Base-by-base conservation (phyloP, 78 protist genomes). In the Emiliania huxleyi region DNA sequence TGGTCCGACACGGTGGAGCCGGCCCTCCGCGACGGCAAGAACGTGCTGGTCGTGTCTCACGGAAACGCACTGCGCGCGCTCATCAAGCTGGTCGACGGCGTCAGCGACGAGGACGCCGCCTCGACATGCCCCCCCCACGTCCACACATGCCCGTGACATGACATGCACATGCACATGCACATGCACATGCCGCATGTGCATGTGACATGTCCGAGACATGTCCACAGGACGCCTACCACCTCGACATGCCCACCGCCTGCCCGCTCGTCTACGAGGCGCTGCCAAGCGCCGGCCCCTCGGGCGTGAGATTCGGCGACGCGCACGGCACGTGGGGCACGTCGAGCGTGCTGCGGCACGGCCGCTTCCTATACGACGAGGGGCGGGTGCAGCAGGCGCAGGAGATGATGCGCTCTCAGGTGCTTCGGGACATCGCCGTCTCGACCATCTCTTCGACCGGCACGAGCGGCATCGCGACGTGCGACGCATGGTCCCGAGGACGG, bases 21-120 rank as follows among this genome's bases (percentile, higher is more conserved):
- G 37, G 35, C 43, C 29, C n/a, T 97, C 93, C 91, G 87, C 44
- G 38, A 38, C 12, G 97, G 97, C 84, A 95, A 97, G 93, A 96
- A 90, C 56, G 97, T 97, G 40, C 93, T 98, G 42, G 92, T 98
- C 84, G 98, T 96, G 21, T 98, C 98, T 2, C 99, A 98, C 90
- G 99, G 98, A 49, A 98, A 98, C 94, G 87, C 96, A 48, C 92
- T 98, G 56, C 90, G 99, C 35, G 99, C 98, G 33, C 95, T 98
- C 38, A 93, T 97, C 93, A 98, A 97, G 94, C 88, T 92, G 69
- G 75, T 97, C 42, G 97, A 97, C 89, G 95, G 96, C 92, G 79
- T 97, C 52, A 29, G 95, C 45, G 98, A 96, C 23, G 93, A 90
- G 23, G 96, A 93, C 35, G 62, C 62, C 29, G 29, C 29, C 15